phyloP scores from a whole-genome alignment of 225 moss, liverwort and hornwort genomes.

The Bryum argenteum region DNA sequence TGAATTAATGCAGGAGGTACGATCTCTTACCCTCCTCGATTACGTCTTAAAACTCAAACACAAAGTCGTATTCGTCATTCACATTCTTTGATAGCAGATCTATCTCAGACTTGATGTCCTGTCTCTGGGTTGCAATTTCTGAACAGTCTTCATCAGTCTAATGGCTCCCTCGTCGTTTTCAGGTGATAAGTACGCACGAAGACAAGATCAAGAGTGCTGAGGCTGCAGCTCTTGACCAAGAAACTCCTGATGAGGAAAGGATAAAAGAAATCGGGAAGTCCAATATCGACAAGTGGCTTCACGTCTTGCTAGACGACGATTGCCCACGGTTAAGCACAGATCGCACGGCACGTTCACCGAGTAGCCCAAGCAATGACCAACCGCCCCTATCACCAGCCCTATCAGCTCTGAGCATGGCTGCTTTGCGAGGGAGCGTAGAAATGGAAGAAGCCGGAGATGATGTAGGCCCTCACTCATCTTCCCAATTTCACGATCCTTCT shows the following conservation, averaged over 20 bases:
- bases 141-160: not conserved
- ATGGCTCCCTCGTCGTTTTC: constrained; percentile 17
- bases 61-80: not conserved
- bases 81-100: not conserved
- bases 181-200: constrained; percentile 56
- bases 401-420: constrained; percentile 63
- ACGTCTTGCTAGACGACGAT: constrained; percentile 68
- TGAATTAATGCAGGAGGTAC: constrained; percentile 56
- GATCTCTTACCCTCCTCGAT: not conserved
- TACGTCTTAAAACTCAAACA: not conserved
- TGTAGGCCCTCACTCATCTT: constrained; percentile 35
- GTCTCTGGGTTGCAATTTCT: not conserved
- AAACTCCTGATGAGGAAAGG: constrained; percentile 54
- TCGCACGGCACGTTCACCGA: constrained; percentile 32
- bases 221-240: constrained; percentile 38
- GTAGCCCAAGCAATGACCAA: constrained; percentile 40
- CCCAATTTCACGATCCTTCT: not conserved
- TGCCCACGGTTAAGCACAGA: constrained; percentile 51
- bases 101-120: not conserved
- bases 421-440: constrained; percentile 61
- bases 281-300: constrained; percentile 75
- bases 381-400: constrained; percentile 60
- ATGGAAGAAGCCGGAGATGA: constrained; percentile 50
- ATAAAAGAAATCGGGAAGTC: constrained; percentile 62
- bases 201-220: constrained; percentile 50